Conservation (phyloP, 1,284 basidiomycete species). For the Leccinum subrobustum region DNA sequence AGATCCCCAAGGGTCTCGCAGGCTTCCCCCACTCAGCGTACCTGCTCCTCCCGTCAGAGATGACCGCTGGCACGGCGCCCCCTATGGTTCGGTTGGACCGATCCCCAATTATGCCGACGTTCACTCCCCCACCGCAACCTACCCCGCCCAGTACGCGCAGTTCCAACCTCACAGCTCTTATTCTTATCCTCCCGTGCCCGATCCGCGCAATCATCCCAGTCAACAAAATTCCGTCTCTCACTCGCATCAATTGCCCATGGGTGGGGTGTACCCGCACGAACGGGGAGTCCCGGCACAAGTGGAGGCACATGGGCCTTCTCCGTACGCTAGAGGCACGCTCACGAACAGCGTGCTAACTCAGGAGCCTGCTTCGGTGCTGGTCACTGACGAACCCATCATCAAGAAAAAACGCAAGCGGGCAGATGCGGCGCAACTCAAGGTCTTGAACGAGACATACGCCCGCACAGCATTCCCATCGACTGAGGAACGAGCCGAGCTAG, state of each 20-base stretch:
- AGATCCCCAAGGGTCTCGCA: conserved; percentile 43
- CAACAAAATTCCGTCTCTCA: conserved; percentile 30
- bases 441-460: conserved; percentile 74
- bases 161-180: conserved; percentile 37
- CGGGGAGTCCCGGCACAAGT: conserved; percentile 35
- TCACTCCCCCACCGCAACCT: conserved; percentile 56
- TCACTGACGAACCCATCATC: conserved; percentile 57
- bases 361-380: conserved; percentile 34
- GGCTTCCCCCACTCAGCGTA: conserved; percentile 47
- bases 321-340: conserved; percentile 41
- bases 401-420: conserved; percentile 87
- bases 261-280: conserved; percentile 26
- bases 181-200: conserved; percentile 37
- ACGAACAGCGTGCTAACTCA: conserved; percentile 35
- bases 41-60: conserved; percentile 32
- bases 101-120: conserved; percentile 40
- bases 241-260: conserved; percentile 30
- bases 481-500: conserved; percentile 75
- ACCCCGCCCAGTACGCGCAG: conserved; percentile 45
- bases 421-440: conserved; percentile 73
- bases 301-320: conserved; percentile 38
- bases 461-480: conserved; percentile 83
- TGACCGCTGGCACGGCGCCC: conserved; percentile 46
- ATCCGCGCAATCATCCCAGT: conserved; percentile 28
- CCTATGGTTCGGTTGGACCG: conserved; percentile 38